These are phyloP conservation scores for Gonapodya sp. DNA, from an alignment of 192 early-diverging fungal species.

Conservation along the genomic window DNA sequence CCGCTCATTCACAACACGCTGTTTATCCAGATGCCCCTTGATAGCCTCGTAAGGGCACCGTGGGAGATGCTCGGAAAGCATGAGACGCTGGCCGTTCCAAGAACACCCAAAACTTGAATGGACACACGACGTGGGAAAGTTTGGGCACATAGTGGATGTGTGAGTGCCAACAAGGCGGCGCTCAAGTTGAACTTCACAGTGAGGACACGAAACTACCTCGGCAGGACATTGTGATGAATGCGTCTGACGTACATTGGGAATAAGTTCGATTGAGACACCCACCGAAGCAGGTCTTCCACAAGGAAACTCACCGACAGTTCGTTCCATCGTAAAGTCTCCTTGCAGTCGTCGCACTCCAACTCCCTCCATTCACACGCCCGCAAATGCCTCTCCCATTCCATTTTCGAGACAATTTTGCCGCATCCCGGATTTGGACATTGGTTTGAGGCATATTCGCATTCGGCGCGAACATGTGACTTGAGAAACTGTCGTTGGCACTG, in stretches of 20 bases:
- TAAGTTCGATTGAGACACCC: no score
- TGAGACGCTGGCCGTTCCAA: slow-evolving; percentile 41
- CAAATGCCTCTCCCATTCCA: slow-evolving; percentile 43
- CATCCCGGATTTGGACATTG: slow-evolving; percentile 47
- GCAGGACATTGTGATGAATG: slow-evolving; percentile 46
- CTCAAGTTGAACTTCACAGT: slow-evolving; percentile 28
- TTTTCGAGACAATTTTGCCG: slow-evolving; percentile 36
- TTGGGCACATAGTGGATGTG: slow-evolving; percentile 13
- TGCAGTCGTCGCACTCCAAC: slow-evolving; percentile 43
- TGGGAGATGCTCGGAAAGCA: slow-evolving; percentile 28
- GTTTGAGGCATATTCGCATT: slow-evolving; percentile 41
- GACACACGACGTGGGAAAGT: slow-evolving; percentile 27
- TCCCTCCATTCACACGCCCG: slow-evolving; percentile 42
- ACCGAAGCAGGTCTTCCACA: no score
- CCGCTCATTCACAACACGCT: slow-evolving; percentile 29
- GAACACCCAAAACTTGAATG: slow-evolving; percentile 43
- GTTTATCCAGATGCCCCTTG: slow-evolving; percentile 35
- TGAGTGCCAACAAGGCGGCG: background rate
- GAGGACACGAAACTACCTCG: slow-evolving; percentile 39
- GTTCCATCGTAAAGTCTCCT: slow-evolving; percentile 33
- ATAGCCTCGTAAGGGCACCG: slow-evolving; percentile 54
- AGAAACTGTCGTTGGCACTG: slow-evolving; percentile 48
- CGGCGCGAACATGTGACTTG: slow-evolving; percentile 35
- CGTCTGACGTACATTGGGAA: slow-evolving; percentile 20
- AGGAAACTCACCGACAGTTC: slow-evolving; percentile 43